Evolutionary conservation across 352 stramenopile species (phyloP).

Genomic region (Peronospora belbahrii): DNA sequence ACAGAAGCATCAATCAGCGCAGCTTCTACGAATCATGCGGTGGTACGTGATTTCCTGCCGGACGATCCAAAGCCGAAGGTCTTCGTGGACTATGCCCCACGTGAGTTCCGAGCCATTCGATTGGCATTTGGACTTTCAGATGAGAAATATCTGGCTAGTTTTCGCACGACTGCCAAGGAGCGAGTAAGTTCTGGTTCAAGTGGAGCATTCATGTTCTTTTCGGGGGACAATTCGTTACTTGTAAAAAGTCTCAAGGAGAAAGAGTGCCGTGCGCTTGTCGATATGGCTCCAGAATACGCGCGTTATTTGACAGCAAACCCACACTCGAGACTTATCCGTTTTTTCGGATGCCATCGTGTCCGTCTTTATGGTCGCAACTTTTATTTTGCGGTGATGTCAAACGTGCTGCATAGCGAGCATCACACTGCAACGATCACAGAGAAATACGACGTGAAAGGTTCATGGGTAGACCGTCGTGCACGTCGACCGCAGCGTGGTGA

Average conservation of each 20-base stretch:
- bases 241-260: constrained; percentile 76
- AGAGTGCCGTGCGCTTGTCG: constrained; percentile 63
- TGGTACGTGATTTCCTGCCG: constrained; percentile 19
- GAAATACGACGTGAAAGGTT: constrained; percentile 76
- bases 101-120: constrained; percentile 57
- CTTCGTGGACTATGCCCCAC: constrained; percentile 69
- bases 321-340: constrained; percentile 68
- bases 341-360: constrained; percentile 81
- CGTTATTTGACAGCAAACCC: constrained; percentile 53
- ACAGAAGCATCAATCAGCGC: constrained; percentile 5
- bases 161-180: constrained; percentile 70
- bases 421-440: constrained; percentile 56
- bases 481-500: constrained; percentile 41
- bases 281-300: constrained; percentile 64
- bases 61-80: constrained; percentile 57
- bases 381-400: constrained; percentile 78
- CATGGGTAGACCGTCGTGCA: constrained; percentile 58
- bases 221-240: constrained; percentile 60
- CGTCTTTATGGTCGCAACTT: constrained; percentile 74
- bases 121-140: constrained; percentile 54
- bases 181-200: constrained; percentile 67
- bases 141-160: constrained; percentile 63
- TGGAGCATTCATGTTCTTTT: constrained; percentile 81
- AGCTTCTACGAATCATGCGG: background rate
- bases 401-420: constrained; percentile 52